Evolutionary conservation across 2,329 filamentous ascomycete genomes (phyloP), one percentile per base, ranked within the genome.

Genomic region (Blastomyces silverae): DNA sequence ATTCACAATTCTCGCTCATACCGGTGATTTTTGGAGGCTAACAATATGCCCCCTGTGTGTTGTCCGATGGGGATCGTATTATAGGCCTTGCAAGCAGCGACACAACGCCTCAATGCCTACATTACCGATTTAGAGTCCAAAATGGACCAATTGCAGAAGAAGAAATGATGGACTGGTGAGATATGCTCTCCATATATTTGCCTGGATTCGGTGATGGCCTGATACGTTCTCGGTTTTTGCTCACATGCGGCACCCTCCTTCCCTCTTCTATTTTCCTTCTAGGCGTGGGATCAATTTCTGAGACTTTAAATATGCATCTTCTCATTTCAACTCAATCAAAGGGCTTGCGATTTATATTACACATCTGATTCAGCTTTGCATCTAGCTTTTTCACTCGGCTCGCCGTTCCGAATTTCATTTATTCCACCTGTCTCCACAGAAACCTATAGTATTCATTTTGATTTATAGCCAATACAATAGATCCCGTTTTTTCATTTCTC

Each of bases 21-120:
- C 25, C 25, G 13, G 58, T 48, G 48, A 46, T 53, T 10, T 39
- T 53, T 59, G 58, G 63, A 64, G 25, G 63, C 61, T 64, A 62
- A 67, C 63, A 13, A 60, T 61, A 46, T 63, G 22, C 10, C 46
- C 46, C 55, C 53, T 61, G 58, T 42, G 61, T 64, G 53, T 66
- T 44, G 57, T 22, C 56, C 60, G 56, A 58, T 22, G 53, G 56
- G 66, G 67, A 67, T 64, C 67, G 61, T 70, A 62, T 55, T 48
- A 59, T 66, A 96, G 92, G 88, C 90, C 69, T 84, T 97, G 60
- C 92, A 97, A 84, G 84, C 87, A 61, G 91, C 92, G 60, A 92
- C 96, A 65, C 89, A 92, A 77, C 86, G 90, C 75, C 85, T 97
- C 76, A 91, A 91, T 79, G 85, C 85, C 68, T 95, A 97, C 76